Evolutionary conservation across 164 flowering plant genomes (phyloP).

Genomic region (Platanus orientalis): DNA sequence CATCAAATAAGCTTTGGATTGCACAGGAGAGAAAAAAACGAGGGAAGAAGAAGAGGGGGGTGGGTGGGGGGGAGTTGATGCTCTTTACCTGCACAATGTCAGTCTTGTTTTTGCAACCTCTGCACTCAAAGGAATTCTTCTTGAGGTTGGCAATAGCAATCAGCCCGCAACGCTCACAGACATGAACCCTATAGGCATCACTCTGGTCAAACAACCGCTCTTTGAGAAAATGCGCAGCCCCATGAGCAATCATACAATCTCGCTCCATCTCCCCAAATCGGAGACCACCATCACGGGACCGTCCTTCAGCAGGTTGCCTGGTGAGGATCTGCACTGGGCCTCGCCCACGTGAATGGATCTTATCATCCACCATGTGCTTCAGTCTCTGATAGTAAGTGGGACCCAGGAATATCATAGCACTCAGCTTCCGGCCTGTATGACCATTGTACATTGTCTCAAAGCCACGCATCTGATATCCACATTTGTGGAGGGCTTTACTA

Average conservation of each 20-base stretch:
- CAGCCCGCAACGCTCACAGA: constrained; percentile 85
- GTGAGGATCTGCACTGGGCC: constrained; percentile 98
- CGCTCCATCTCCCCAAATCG: constrained; percentile 98
- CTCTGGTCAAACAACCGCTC: constrained; percentile 91
- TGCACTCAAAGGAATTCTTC: constrained; percentile 89
- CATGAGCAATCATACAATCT: constrained; percentile 95
- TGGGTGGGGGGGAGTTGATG: not conserved
- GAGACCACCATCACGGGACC: constrained; percentile 97
- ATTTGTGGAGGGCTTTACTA: constrained; percentile 89
- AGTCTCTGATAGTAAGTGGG: constrained; percentile 95
- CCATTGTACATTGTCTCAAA: constrained; percentile 98
- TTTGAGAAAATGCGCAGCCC: constrained; percentile 87
- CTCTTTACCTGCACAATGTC: constrained; percentile 83
- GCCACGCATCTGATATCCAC: constrained; percentile 99
- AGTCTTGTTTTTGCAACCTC: constrained; percentile 93
- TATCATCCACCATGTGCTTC: constrained; percentile 98
- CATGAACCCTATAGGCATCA: constrained; percentile 93
- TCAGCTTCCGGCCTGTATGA: constrained; percentile 76
- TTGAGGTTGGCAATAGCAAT: constrained; percentile 94
- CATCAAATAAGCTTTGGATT: no score
- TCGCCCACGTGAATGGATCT: constrained; percentile 92
- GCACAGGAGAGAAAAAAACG: not conserved
- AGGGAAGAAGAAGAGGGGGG: not conserved
- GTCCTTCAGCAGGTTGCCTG: constrained; percentile 96
- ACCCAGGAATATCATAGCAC: constrained; percentile 90